Percentiles rank a stretch among this genome's conserved stretches.
These are phyloP conservation scores for Suhomyces atakaporum DNA, from an alignment of 1,139 yeast species.

Conservation along the genomic window DNA sequence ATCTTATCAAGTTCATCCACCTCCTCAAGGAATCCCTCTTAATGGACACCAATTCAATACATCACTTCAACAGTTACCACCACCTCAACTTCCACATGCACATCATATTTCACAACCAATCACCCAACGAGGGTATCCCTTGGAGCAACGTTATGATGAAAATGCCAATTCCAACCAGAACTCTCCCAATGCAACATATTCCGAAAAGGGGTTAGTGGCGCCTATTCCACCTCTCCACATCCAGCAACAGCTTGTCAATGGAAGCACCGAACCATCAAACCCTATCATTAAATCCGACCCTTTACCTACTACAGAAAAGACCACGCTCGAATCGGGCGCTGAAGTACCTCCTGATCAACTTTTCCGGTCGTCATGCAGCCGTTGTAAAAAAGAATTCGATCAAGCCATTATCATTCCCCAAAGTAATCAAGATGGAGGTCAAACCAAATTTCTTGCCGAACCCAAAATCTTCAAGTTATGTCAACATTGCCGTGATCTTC, in stretches of 20 bases:
- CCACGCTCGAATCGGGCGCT: conserved; percentile 8
- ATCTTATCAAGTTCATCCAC: conserved; percentile 14
- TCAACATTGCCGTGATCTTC: conserved; percentile 63
- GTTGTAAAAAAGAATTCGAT: conserved; percentile 62
- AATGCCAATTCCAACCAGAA: conserved; percentile 5
- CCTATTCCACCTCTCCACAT: conserved; percentile 51
- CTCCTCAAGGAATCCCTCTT: conserved; percentile 12
- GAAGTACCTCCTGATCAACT: conserved; percentile 16
- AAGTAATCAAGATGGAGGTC: conserved; percentile 19
- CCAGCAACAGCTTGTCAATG: conserved; percentile 42
- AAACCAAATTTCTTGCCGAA: conserved; percentile 35
- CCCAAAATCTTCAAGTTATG: conserved; percentile 59
- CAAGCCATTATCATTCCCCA: conserved; percentile 47
- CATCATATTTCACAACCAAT: conserved; percentile 4
- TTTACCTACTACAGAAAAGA: conserved; percentile 14
- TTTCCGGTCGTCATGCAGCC: conserved; percentile 39
- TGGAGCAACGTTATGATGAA: conserved; percentile 8
- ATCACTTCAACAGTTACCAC: conserved; percentile 9
- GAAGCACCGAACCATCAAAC: conserved; percentile 10
- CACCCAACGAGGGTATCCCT: conserved; percentile 6
- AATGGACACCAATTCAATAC: conserved; percentile 9
- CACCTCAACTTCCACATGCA: conserved; percentile 8
- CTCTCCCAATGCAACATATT: conserved; percentile 14
- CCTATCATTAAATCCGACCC: conserved; percentile 16
- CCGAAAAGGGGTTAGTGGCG: conserved; percentile 33